phyloP scores from a whole-genome alignment of 2,329 filamentous ascomycete genomes.

The Trichoderma asperellum region DNA sequence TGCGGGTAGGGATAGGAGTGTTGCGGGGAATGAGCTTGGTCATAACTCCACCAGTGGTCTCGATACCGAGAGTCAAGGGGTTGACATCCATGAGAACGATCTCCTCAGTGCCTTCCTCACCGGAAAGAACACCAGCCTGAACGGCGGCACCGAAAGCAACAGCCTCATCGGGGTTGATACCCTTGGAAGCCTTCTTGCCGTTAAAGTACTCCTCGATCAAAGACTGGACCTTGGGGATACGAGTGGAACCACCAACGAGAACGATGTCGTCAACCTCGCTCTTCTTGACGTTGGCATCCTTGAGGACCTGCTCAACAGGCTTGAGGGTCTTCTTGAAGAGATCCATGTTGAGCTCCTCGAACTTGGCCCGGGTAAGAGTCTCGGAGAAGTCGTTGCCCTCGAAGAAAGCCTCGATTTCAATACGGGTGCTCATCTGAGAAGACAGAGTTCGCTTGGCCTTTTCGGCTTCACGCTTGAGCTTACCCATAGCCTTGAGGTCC shows the following conservation, averaged over 20 bases:
- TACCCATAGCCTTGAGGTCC: constrained; percentile 97
- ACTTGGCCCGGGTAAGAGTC: constrained; percentile 97
- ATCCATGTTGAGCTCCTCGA: constrained; percentile 98
- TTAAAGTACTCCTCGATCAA: constrained; percentile 95
- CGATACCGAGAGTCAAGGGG: constrained; percentile 93
- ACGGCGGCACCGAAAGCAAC: constrained; percentile 97
- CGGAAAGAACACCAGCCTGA: constrained; percentile 92
- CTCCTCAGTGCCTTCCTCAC: constrained; percentile 78
- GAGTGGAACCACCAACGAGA: constrained; percentile 95
- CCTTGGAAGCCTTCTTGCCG: constrained; percentile 98
- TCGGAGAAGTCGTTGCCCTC: constrained; percentile 98
- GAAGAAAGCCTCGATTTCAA: constrained; percentile 97
- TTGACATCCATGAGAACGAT: constrained; percentile 97
- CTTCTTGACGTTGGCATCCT: constrained; percentile 98
- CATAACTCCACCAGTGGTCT: constrained; percentile 97
- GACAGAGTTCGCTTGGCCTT: constrained; percentile 99
- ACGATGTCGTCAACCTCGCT: constrained; percentile 93
- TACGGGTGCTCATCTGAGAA: constrained; percentile 88
- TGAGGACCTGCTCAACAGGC: constrained; percentile 97
- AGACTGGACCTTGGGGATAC: constrained; percentile 96
- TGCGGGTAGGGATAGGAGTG: constrained; percentile 92
- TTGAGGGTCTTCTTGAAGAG: constrained; percentile 99
- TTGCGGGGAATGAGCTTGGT: constrained; percentile 94
- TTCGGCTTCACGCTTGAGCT: constrained; percentile 98
- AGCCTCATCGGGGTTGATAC: constrained; percentile 99